Conservation (phyloP, 768 basidiomycete species). For the Amanita pseudoporphyria region DNA sequence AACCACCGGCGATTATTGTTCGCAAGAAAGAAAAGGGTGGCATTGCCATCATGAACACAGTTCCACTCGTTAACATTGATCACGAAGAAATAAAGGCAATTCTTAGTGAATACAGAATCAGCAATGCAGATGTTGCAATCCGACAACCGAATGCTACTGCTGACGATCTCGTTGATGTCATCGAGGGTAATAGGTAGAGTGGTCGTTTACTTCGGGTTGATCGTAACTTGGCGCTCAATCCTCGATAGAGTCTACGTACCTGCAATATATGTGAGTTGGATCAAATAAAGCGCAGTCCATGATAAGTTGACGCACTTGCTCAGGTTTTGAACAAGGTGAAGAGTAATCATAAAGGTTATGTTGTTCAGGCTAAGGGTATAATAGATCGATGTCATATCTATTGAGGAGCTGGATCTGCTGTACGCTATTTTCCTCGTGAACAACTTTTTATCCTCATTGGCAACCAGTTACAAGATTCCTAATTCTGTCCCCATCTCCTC, state of each 20-base stretch:
- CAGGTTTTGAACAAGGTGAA: slow-evolving; percentile 78
- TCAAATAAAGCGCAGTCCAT: background rate
- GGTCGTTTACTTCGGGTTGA: background rate
- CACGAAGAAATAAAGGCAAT: slow-evolving; percentile 95
- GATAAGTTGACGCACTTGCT: background rate
- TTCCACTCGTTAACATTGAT: slow-evolving; percentile 92
- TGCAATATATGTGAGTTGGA: slow-evolving; percentile 65
- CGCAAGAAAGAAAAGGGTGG: slow-evolving; percentile 88
- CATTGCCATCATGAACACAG: slow-evolving; percentile 92
- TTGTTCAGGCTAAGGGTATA: slow-evolving; percentile 7
- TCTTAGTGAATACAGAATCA: slow-evolving; percentile 85
- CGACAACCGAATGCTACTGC: slow-evolving; percentile 87
- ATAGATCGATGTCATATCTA: slow-evolving; percentile 94
- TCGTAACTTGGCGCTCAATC: background rate
- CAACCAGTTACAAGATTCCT: slow-evolving; percentile 78
- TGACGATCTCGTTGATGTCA: slow-evolving; percentile 94
- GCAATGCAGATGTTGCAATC: slow-evolving; percentile 86
- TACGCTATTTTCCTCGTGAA: slow-evolving; percentile 25
- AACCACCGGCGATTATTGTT: slow-evolving; percentile 78
- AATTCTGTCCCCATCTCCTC: slow-evolving; percentile 93
- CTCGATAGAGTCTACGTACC: slow-evolving; percentile 81
- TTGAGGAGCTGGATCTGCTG: slow-evolving; percentile 93
- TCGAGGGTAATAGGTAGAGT: slow-evolving; percentile 85
- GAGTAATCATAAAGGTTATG: background rate
- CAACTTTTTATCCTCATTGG: background rate